Evolutionary conservation across 2,329 filamentous ascomycete genomes (phyloP).

Genomic region (Xylaria polymorpha): DNA sequence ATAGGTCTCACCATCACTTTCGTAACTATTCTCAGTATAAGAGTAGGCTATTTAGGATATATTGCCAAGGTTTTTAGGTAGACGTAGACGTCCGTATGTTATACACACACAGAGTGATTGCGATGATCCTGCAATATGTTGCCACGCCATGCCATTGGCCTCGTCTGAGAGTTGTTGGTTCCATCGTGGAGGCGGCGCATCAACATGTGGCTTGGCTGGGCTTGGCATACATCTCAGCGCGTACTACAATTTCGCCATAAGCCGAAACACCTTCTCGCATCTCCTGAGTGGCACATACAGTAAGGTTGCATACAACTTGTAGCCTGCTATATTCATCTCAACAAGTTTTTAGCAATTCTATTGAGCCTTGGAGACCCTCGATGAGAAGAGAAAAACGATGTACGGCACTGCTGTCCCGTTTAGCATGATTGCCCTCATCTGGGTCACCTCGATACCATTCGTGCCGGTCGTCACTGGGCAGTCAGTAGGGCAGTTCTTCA

Average conservation of each 20-base stretch:
- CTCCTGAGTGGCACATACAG: not conserved
- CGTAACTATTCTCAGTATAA: not conserved
- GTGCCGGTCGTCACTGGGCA: not conserved
- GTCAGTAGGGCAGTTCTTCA: slow-evolving; percentile 33
- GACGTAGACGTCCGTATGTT: no score
- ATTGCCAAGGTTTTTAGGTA: not conserved
- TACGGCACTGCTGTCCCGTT: not conserved
- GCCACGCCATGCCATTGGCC: not conserved
- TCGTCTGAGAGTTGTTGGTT: not conserved
- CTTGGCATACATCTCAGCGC: no score
- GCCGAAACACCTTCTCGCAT: not conserved
- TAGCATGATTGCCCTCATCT: not conserved
- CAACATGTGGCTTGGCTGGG: no score
- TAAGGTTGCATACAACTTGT: not conserved
- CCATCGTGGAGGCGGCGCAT: not conserved
- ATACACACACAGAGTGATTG: not conserved
- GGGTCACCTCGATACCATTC: not conserved
- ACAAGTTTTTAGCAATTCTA: not conserved
- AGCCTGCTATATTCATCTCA: not conserved
- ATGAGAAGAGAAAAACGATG: not conserved
- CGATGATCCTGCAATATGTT: not conserved
- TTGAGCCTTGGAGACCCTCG: not conserved
- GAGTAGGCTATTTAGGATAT: not conserved
- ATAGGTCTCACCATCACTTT: not conserved
- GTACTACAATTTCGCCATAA: not conserved